phyloP scores from a whole-genome alignment of 2,329 filamentous ascomycete genomes.

The Talaromyces sp. region DNA sequence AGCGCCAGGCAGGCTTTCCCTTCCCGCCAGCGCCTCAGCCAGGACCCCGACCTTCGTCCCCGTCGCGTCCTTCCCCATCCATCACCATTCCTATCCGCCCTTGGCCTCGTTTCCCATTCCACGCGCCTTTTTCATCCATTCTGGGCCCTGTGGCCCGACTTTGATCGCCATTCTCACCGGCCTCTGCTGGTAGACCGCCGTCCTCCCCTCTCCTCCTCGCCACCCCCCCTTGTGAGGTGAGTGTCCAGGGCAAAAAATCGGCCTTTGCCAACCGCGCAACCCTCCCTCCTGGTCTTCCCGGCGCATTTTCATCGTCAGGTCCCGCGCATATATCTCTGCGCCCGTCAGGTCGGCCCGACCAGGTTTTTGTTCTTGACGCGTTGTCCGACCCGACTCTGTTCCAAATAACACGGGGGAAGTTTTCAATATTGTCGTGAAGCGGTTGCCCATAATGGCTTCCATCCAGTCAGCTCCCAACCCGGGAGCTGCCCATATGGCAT shows the following conservation, averaged over 20 bases:
- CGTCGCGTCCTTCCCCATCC: conserved; percentile 17
- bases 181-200: conserved; percentile 1
- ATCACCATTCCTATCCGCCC: conserved; percentile 16
- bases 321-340: conserved; percentile 2
- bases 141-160: conserved; percentile 12
- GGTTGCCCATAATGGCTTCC: conserved; percentile 64
- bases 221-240: neutral
- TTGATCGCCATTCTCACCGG: conserved; percentile 8
- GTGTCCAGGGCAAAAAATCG: neutral
- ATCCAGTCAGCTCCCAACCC: conserved; percentile 68
- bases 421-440: conserved; percentile 10
- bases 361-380: neutral
- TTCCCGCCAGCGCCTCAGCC: conserved; percentile 1
- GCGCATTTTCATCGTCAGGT: conserved; percentile 9
- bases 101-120: conserved; percentile 6
- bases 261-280: neutral
- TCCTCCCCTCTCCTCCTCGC: neutral
- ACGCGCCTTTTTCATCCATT: conserved; percentile 12
- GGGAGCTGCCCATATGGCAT: conserved; percentile 59
- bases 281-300: neutral
- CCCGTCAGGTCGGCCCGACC: neutral
- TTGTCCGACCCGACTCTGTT: neutral
- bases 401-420: neutral
- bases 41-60: conserved; percentile 14
- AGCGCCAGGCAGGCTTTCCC: neutral